Conservation (phyloP, 1,139 yeast genomes). For the Suhomyces yuchorum region DNA sequence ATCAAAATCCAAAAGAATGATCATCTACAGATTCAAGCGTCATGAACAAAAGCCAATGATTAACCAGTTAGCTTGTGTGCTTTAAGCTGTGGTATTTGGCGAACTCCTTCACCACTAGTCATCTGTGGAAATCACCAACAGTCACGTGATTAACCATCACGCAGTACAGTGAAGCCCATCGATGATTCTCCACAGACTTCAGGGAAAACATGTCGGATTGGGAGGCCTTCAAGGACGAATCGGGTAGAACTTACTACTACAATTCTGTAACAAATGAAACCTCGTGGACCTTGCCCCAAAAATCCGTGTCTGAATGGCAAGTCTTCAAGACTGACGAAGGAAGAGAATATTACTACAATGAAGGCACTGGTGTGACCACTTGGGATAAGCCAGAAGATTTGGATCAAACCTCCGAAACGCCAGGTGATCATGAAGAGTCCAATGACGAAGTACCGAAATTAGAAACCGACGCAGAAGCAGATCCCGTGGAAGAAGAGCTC, state of each 20-base stretch:
- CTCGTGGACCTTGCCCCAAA: constrained; percentile 80
- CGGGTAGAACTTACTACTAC: constrained; percentile 74
- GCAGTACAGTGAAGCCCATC: background rate
- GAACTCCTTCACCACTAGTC: too few relatives aligned
- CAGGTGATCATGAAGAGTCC: background rate
- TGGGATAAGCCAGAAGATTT: constrained; percentile 74
- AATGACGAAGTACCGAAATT: constrained; percentile 3
- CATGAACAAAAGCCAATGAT: too few relatives aligned
- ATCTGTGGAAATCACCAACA: too few relatives aligned
- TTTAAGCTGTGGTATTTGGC: too few relatives aligned
- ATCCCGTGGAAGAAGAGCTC: constrained; percentile 17
- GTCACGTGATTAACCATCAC: background rate
- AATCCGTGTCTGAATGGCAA: constrained; percentile 59
- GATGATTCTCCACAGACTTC: background rate
- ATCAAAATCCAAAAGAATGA: too few relatives aligned
- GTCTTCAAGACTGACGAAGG: constrained; percentile 71
- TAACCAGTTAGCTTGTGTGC: too few relatives aligned
- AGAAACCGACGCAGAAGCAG: constrained; percentile 5
- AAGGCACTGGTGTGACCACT: constrained; percentile 63
- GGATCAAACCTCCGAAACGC: constrained; percentile 2
- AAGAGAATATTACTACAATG: constrained; percentile 69
- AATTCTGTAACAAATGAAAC: constrained; percentile 67
- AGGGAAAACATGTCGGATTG: constrained; percentile 29
- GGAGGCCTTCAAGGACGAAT: constrained; percentile 65
- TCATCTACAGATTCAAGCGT: too few relatives aligned